Evolutionary conservation across 495 filamentous ascomycete species (phyloP).

Genomic region (Hyaloscypha finlandica): DNA sequence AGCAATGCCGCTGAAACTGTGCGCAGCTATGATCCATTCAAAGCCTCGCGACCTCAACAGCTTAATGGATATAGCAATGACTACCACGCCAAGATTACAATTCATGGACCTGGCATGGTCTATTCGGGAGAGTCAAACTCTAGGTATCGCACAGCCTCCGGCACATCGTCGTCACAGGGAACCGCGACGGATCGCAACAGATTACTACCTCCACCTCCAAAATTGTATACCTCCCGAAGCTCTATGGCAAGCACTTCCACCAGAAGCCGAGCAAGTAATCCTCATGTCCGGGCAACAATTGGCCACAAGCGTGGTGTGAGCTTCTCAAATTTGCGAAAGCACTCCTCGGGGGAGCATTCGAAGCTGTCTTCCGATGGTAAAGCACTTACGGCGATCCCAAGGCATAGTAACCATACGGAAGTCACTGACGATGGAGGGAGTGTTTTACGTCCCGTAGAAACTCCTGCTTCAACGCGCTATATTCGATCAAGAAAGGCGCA

Average conservation of each 20-base stretch:
- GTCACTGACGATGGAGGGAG: constrained; percentile 28
- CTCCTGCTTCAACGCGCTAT: constrained; percentile 23
- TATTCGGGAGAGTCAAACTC: background rate
- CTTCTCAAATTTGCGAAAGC: constrained; percentile 60
- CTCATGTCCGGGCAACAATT: constrained; percentile 51
- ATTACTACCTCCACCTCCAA: constrained; percentile 27
- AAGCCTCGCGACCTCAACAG: constrained; percentile 61
- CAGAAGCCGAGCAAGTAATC: constrained; percentile 53
- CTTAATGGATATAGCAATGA: constrained; percentile 43
- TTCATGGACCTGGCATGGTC: constrained; percentile 54
- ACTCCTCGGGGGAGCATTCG: constrained; percentile 19
- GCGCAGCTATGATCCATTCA: constrained; percentile 80
- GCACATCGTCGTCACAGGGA: constrained; percentile 22
- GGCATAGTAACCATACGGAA: constrained; percentile 30
- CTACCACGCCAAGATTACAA: constrained; percentile 60
- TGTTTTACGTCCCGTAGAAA: constrained; percentile 5
- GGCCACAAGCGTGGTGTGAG: constrained; percentile 78
- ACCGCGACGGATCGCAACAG: constrained; percentile 33
- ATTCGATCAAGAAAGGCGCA: constrained; percentile 33
- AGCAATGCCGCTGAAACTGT: constrained; percentile 51
- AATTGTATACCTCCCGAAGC: constrained; percentile 41
- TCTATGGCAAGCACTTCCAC: constrained; percentile 60
- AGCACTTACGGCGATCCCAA: constrained; percentile 21
- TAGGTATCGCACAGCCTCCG: constrained; percentile 3
- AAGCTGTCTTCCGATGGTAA: constrained; percentile 2